A percentile compares a stretch with the other conserved stretches of the same genome.
phyloP scores from a whole-genome alignment of 208 protist species.

The Wallacemonas collosoma region DNA sequence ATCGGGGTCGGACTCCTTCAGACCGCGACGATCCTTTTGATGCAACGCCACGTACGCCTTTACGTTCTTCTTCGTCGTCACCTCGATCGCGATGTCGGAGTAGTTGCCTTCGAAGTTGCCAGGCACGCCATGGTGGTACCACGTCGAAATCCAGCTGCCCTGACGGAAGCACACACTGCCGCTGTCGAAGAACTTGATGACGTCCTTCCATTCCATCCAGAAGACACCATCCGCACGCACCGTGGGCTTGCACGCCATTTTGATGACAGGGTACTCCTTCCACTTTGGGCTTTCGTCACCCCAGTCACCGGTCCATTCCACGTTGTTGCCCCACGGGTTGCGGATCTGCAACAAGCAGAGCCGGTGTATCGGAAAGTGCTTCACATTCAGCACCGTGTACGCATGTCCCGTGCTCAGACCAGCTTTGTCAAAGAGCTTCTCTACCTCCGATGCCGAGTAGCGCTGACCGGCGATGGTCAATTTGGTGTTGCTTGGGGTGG shows the following conservation, averaged over 20 bases:
- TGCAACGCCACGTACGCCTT: conserved; percentile 46
- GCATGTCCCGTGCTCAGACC: conserved; percentile 58
- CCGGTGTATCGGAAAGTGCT: conserved; percentile 46
- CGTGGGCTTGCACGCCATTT: conserved; percentile 41
- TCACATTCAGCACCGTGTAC: conserved; percentile 68
- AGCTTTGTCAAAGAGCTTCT: conserved; percentile 49
- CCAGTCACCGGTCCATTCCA: conserved; percentile 73
- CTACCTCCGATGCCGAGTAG: conserved; percentile 17
- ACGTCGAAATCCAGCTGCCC: conserved; percentile 39
- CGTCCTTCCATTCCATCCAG: conserved; percentile 82
- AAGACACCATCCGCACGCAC: conserved; percentile 59
- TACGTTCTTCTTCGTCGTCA: conserved; percentile 35
- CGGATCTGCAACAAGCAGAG: conserved; percentile 67
- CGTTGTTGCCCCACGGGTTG: conserved; percentile 70
- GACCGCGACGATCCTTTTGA: conserved; percentile 60
- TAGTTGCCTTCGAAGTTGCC: conserved; percentile 42
- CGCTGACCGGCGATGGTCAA: conserved; percentile 33
- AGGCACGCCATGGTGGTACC: conserved; percentile 54
- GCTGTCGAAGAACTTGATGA: conserved; percentile 62
- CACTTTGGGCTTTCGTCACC: conserved; percentile 51
- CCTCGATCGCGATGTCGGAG: conserved; percentile 44
- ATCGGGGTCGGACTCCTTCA: conserved; percentile 37
- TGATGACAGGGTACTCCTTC: conserved; percentile 54
- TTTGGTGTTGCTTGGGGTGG: conserved; percentile 44
- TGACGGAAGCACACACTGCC: conserved; percentile 60